Evolutionary conservation across 2,329 filamentous ascomycete species (phyloP), one percentile per base, ranked within the genome.

Genomic region (Pyrenophora graminea): DNA sequence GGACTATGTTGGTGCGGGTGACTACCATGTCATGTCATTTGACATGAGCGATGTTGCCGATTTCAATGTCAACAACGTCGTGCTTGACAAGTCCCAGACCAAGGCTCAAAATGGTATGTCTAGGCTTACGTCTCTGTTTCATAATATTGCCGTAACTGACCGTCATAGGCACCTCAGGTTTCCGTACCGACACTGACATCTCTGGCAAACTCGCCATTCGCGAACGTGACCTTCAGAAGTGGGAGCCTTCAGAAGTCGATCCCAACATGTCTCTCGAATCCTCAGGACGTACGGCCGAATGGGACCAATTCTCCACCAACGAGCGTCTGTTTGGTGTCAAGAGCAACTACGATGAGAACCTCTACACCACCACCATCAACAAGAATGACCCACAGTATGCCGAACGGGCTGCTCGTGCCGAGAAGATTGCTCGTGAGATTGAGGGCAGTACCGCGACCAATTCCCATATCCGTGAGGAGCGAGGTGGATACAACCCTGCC

Each of bases 281-380:
- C 21, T 67, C 66, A 13, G 72, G 67, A 23, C 62, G 60, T 39
- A 51, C 68, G 49, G 46, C 55, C 6, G 78, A 76, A 8, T 99
- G 94, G 94, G 93, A 99, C 71, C 94, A 99, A 72, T 99, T 99
- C 68, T 89, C 90, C 51, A 87, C 84, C 56, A 97, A 97, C 67
- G 90, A 95, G 74, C 82, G 85, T 48, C 84, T 91, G 25, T 97
- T 96, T 68, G 94, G 94, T 31, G 77, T 95, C 33, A 90, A 85
- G 74, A 94, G 89, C 45, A 91, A 91, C 64, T 99, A 97, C 70
- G 86, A 97, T 67, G 94, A 97, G 75, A 91, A 90, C 63, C 85
- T 94, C 37, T 99, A 99, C 76, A 99, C 94, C 1, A 99, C 94
- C 8, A 78, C 84, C 34, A 95, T 99, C 67, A 85, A 99, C 74